Evolutionary conservation across 331 rosid genomes (phyloP).

Genomic region (Dryas integrifolia): DNA sequence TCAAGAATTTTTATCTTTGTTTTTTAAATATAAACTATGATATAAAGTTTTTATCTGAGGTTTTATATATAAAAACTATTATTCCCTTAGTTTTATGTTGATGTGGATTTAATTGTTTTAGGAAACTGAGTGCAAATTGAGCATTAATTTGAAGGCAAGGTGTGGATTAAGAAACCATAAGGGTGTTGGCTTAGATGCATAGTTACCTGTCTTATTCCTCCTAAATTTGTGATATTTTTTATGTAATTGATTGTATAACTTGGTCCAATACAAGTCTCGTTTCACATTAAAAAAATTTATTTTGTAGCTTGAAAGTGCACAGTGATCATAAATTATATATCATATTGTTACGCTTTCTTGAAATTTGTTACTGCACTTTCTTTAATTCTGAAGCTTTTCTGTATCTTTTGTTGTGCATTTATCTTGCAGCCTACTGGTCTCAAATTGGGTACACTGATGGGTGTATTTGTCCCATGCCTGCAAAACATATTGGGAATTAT

Average conservation of each 20-base stretch:
- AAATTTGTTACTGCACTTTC: slow-evolving; percentile 13
- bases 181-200: neutral
- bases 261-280: neutral
- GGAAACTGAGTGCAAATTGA: too few species aligned
- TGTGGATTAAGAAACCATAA: neutral
- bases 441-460: slow-evolving; percentile 91
- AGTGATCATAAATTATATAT: neutral
- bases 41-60: too few species aligned
- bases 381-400: slow-evolving; percentile 20
- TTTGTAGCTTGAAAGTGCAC: neutral
- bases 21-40: too few species aligned
- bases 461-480: slow-evolving; percentile 92
- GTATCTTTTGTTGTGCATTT: slow-evolving; percentile 23
- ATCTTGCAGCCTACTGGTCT: slow-evolving; percentile 57
- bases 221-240: neutral
- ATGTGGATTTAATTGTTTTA: too few species aligned
- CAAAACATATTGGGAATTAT: slow-evolving; percentile 98
- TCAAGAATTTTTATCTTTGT: too few species aligned
- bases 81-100: too few species aligned
- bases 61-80: too few species aligned
- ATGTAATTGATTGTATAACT: neutral
- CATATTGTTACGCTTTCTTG: neutral
- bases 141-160: neutral
- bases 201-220: neutral
- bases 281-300: neutral